Base-by-base conservation (phyloP, 1,284 basidiomycete species). In the Cutaneotrichosporon daszewskae region DNA sequence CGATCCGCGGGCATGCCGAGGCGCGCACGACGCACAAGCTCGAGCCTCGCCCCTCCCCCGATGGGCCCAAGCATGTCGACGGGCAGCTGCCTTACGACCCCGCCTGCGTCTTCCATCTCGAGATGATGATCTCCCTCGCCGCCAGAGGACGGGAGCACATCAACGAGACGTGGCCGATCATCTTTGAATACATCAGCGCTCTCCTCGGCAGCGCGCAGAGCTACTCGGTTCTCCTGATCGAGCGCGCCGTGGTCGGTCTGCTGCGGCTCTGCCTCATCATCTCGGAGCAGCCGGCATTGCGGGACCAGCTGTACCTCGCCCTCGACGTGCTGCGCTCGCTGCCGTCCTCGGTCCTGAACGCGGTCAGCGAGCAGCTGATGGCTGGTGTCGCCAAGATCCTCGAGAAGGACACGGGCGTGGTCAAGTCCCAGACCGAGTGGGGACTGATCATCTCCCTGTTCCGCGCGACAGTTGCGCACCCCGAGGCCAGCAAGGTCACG, bases 391-490 rank as follows among this genome's bases (percentile, higher is more conserved):
- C 80, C 25, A 69, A 82, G 46, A 81, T 98, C 32, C 73, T 95
- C 23, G 79, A 84, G 59, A 81, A 85, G 37, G 80, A 89, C 58
- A 72, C 76, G 28, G 75, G 80, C 5, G 80, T 89, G 23, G 80
- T 89, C 53, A 78, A 78, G 47, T 91, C 89, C 3, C 84, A 86
- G 57, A 96, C 94, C 0, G 92, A 98, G 69, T 98, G 95, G 95
- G 87, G 87, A 43, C 74, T 97, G 26, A 79, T 94, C 14, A 88
- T 95, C 58, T 84, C 88, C 1, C 75, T 97, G n/a, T 79, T 98
- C 55, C 80, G 87, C 31, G 84, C 84, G 1, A 90, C 88, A 1
- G 80, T 89, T 34, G 77, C 83, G 8, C 86, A 95, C 58, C 81
- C 87, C n/a, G 87, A 89, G 67, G 90, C 91, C 2, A 83, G 86